Evolutionary conservation across 2,329 filamentous ascomycete genomes (phyloP).

Genomic region (Hymenoscyphus fructigenus): DNA sequence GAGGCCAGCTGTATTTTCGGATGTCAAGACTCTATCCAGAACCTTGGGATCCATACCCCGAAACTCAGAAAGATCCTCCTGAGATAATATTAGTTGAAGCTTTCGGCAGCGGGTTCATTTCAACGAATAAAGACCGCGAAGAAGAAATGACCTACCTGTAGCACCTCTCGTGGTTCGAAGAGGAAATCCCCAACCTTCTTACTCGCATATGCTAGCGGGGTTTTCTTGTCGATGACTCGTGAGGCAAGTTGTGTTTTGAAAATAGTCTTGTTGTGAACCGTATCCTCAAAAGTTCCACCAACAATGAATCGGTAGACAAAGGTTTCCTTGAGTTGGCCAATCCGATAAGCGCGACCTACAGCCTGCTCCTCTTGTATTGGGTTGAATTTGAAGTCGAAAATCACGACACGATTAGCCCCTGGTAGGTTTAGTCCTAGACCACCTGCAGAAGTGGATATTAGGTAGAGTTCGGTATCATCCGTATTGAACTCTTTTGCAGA

Average conservation of each 20-base stretch:
- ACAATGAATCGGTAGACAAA: conserved; percentile 81
- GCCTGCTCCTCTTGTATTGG: conserved; percentile 83
- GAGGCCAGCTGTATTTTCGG: conserved; percentile 43
- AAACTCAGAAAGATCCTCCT: conserved; percentile 52
- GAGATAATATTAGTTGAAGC: conserved; percentile 24
- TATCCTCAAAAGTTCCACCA: conserved; percentile 77
- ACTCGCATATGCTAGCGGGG: conserved; percentile 65
- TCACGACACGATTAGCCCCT: conserved; percentile 80
- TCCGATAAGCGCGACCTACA: conserved; percentile 79
- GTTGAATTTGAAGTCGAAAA: conserved; percentile 82
- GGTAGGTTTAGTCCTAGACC: conserved; percentile 82
- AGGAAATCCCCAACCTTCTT: conserved; percentile 56
- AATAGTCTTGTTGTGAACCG: conserved; percentile 69
- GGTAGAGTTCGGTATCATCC: conserved; percentile 57
- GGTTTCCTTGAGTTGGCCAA: conserved; percentile 78
- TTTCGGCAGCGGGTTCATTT: neutral
- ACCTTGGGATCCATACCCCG: conserved; percentile 58
- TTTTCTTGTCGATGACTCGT: conserved; percentile 81
- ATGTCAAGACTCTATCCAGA: conserved; percentile 61
- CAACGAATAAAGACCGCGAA: neutral
- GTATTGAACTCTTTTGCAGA: conserved; percentile 69
- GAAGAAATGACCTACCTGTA: neutral
- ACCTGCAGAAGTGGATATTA: conserved; percentile 83
- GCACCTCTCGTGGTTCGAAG: conserved; percentile 53
- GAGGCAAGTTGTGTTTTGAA: conserved; percentile 82